A percentile compares a stretch with the other conserved stretches of the same genome.
phyloP scores from a whole-genome alignment of 2,329 filamentous ascomycete genomes.

The Penicillium sp. region DNA sequence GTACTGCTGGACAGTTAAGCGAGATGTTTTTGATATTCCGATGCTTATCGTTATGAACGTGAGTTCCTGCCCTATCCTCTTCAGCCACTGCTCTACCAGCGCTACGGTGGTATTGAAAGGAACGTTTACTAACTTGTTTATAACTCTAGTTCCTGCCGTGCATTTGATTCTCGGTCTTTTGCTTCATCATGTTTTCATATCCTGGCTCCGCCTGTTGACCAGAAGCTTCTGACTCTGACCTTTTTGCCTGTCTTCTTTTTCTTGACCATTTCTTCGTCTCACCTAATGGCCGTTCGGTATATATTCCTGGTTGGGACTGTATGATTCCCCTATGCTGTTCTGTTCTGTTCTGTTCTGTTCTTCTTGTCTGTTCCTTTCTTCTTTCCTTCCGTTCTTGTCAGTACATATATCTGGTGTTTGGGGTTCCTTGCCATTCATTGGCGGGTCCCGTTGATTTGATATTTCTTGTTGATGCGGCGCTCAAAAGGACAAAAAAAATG shows the following conservation, averaged over 20 bases:
- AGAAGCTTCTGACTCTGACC: slow-evolving; percentile 10
- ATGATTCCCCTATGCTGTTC: slow-evolving; percentile 21
- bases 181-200: not conserved
- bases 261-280: slow-evolving; percentile 13
- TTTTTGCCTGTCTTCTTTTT: slow-evolving; percentile 18
- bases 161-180: slow-evolving; percentile 40
- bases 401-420: slow-evolving; percentile 24
- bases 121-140: not conserved
- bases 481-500: slow-evolving; percentile 28
- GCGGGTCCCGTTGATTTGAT: slow-evolving; percentile 21
- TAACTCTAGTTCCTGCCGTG: slow-evolving; percentile 48
- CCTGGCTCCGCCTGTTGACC: not conserved
- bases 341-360: slow-evolving; percentile 13
- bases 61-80: slow-evolving; percentile 59
- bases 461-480: slow-evolving; percentile 23
- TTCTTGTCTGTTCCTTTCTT: not conserved
- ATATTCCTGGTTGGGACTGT: slow-evolving; percentile 21
- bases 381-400: slow-evolving; percentile 7
- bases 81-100: too few relatives aligned
- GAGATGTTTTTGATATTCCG: slow-evolving; percentile 96
- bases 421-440: slow-evolving; percentile 3
- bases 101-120: not conserved
- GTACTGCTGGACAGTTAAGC: slow-evolving; percentile 95
- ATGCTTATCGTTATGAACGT: slow-evolving; percentile 99
- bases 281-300: slow-evolving; percentile 6